Percentiles rank a stretch among this genome's conserved stretches.
phyloP scores from a whole-genome alignment of 2,329 filamentous ascomycete species.

The Davidsoniella australis region DNA sequence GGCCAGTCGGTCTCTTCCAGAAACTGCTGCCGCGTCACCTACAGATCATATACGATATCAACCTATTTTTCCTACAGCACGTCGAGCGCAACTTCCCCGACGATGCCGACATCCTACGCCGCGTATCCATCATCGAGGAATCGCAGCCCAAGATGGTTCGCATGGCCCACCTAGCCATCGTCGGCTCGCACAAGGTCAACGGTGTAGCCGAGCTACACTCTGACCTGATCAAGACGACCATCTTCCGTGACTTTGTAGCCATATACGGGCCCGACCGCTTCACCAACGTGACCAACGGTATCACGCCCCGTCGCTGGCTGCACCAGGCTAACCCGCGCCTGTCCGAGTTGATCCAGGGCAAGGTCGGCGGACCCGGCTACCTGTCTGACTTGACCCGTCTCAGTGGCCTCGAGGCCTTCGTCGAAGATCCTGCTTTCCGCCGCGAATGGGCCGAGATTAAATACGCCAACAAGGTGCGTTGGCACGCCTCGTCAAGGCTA shows the following conservation, averaged over 20 bases:
- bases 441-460: conserved; percentile 96
- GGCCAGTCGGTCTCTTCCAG: conserved; percentile 85
- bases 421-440: conserved; percentile 77
- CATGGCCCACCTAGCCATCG: conserved; percentile 89
- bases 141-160: conserved; percentile 93
- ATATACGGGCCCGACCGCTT: conserved; percentile 96
- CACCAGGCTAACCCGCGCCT: conserved; percentile 92
- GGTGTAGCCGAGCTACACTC: conserved; percentile 96
- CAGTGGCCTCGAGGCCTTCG: conserved; percentile 68
- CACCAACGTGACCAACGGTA: conserved; percentile 95
- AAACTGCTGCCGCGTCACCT: conserved; percentile 85
- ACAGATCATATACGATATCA: conserved; percentile 97
- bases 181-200: conserved; percentile 98
- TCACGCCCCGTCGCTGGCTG: conserved; percentile 88
- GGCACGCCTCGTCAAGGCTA: conserved; percentile 76
- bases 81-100: conserved; percentile 85
- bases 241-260: conserved; percentile 95
- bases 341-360: conserved; percentile 81
- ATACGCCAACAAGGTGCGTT: conserved; percentile 85
- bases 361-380: conserved; percentile 68
- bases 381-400: conserved; percentile 79
- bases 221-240: conserved; percentile 95
- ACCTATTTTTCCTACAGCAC: conserved; percentile 75
- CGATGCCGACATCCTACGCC: conserved; percentile 65
- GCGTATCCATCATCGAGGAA: conserved; percentile 97